Conservation (phyloP, 805 yeast genomes). For the Sugiyamaella chiloensis region DNA sequence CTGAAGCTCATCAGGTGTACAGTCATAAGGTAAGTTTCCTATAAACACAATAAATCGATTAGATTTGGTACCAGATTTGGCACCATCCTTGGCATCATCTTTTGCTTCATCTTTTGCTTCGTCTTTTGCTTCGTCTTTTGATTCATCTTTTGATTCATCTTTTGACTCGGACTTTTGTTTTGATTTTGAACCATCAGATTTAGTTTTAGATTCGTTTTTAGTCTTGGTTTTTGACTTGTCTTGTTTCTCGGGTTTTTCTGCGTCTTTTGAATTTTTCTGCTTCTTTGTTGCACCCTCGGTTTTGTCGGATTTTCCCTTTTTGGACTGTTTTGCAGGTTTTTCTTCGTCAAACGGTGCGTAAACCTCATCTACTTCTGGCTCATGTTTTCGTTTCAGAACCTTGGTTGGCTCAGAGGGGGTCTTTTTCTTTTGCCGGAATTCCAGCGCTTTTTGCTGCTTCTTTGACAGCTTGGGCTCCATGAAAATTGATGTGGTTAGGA, state of each 20-base stretch:
- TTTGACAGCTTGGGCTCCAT: slow-evolving; percentile 26
- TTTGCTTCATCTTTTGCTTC: neutral
- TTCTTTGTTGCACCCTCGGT: neutral
- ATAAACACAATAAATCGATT: slow-evolving; percentile 80
- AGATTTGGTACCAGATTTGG: slow-evolving; percentile 39
- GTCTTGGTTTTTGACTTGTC: no score
- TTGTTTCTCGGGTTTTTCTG: no score
- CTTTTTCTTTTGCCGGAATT: slow-evolving; percentile 25
- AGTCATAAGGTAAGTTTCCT: slow-evolving; percentile 81
- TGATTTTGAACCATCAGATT: no score
- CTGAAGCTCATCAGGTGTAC: slow-evolving; percentile 57
- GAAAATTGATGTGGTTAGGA: slow-evolving; percentile 3
- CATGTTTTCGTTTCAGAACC: neutral
- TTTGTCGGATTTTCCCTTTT: neutral
- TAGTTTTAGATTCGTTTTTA: no score
- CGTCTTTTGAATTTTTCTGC: neutral
- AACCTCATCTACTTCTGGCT: neutral
- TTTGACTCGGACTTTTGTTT: no score
- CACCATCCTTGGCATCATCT: neutral
- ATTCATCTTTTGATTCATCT: no score
- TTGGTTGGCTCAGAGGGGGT: slow-evolving; percentile 1
- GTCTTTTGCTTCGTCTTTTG: no score
- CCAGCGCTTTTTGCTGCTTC: slow-evolving; percentile 31
- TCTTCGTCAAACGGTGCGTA: slow-evolving; percentile 1
- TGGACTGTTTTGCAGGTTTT: neutral